Base-by-base conservation (phyloP, 352 stramenopile genomes). In the Pythium chondricola region DNA sequence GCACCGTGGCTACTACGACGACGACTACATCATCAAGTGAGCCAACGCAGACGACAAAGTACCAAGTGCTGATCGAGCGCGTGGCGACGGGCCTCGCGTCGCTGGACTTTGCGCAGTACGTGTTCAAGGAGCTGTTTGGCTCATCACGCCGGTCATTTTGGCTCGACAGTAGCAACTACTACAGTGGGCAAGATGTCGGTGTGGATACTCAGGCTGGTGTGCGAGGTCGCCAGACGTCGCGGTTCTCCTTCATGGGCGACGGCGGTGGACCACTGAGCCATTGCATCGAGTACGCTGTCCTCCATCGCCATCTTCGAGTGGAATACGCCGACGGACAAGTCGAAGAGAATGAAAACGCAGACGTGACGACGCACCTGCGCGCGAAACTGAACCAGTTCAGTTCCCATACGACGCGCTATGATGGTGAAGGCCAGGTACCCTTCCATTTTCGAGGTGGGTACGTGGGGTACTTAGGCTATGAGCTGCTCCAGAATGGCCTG, bases 381-480 rank as follows among this genome's bases (percentile, higher is more conserved):
- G 53, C 63, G 27, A 47, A 68, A 32, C 69, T 80, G 54, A 37
- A 59, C 40, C 11, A 30, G 7, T 63, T 81, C 43, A 41, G 60
- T 29, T 48, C 52, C 2, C 69, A 84, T 44, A 22, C 65, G n/a
- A 57, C 78, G 2, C 36, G 26, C 6, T 9, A 6, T 11, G 10
- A 49, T 33, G 31, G 40, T 22, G 9, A 21, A 18, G 49, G 17
- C 16, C 39, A 61, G 13, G 35, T 85, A 6, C 80, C 82, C n/a
- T 95, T 95, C 58, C 62, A 64, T 25, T 93, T 95, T 32, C 67
- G 72, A 8, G 74, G 83, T 25, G 86, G 86, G 18, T 93, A 88
- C 56, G 84, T 96, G 6, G 86, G 86, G 2, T 96, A 91, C 58
- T 78, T 95, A 56, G 84, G 84, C 36, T 96, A 95, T 40, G 84